Base-by-base conservation (phyloP, 176 grass and related monocot species). In the Musa acuminata region DNA sequence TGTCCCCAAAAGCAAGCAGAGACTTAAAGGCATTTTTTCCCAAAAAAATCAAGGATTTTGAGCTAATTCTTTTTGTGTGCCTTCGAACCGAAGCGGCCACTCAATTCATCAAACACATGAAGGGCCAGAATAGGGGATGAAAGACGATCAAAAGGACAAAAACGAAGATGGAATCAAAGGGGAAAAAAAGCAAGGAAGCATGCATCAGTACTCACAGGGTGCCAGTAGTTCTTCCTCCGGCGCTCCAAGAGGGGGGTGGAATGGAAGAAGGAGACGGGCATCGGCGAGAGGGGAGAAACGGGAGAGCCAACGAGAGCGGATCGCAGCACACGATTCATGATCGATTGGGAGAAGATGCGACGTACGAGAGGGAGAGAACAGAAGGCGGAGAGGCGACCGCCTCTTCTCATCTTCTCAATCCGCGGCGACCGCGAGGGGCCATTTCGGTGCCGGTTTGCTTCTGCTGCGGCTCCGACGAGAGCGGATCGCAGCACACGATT, bases 141-240 rank as follows among this genome's bases (percentile, higher is more conserved):
- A 43, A 43, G 35, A 43, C 50, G 75, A 13, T 55, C 27, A 68
- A 50, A 29, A 76, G 69, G 52, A n/a, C n/a, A 24, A 22, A 76
- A 12, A 9, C 60, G 73, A 13, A 17, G 20, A n/a, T 50, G 24
- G 14, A 54, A 16, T 25, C 52, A 53, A 50, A 57, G 29, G 0
- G 12, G 48, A 49, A 22, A 53, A 25, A 1, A 19, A 13, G 24
- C 3, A 68, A 53, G 43, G 57, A 5, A 26, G 35, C 35, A 43
- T 43, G 35, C 4, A 43, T 43, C 50, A 50, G 65, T 2, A 62
- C 70, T 85, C 82, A 98, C 94, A 52, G 87, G 62, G 9, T 91
- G 82, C 94, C 90, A 93, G 55, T 91, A 76, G 50, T 64, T 91
- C 75, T 78, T 86, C 76, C 84, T 81, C 82, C 89, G 91, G 53